Conservation (phyloP, 23 red algal species). For the Gracilaria gracilis region DNA sequence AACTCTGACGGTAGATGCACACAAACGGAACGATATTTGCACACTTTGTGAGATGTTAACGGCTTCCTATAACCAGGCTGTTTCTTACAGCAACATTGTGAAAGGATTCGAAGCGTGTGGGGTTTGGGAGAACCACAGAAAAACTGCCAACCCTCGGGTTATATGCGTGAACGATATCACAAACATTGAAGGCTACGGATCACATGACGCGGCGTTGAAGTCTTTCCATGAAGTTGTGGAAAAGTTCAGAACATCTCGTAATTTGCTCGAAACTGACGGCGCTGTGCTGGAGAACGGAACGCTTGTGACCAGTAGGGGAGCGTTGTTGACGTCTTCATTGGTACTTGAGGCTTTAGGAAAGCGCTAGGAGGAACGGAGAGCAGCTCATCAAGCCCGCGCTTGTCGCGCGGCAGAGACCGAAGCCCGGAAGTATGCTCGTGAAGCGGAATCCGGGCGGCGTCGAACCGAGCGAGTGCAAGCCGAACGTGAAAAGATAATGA, state of each 20-base stretch:
- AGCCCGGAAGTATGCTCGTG: too few relatives aligned
- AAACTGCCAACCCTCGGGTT: not conserved
- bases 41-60: slow-evolving; percentile 21
- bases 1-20: not conserved
- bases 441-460: too few relatives aligned
- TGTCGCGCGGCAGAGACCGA: too few relatives aligned
- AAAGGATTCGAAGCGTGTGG: slow-evolving; percentile 15
- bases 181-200: not conserved
- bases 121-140: not conserved
- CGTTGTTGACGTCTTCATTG: slow-evolving; percentile 3
- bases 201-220: not conserved
- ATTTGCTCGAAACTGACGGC: not conserved
- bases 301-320: not conserved
- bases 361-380: too few relatives aligned
- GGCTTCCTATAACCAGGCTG: not conserved
- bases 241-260: not conserved
- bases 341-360: too few relatives aligned
- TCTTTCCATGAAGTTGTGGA: not conserved
- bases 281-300: not conserved
- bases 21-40: slow-evolving; percentile 7
- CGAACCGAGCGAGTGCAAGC: too few relatives aligned
- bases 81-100: not conserved
- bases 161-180: not conserved
- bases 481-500: too few relatives aligned
- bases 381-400: too few relatives aligned